Conservation (phyloP, 768 basidiomycete species). For the Suillus spraguei region DNA sequence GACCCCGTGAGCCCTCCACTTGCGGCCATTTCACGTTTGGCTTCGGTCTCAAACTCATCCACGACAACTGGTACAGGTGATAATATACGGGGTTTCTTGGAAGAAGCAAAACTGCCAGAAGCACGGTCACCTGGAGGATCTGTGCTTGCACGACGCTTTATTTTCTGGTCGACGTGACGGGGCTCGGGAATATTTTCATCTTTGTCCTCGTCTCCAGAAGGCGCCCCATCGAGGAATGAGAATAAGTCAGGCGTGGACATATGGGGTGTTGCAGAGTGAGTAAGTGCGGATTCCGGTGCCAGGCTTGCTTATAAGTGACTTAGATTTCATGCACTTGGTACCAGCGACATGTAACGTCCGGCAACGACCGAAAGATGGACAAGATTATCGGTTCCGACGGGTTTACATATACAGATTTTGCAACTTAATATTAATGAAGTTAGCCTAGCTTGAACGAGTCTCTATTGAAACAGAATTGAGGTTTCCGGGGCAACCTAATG, state of each 20-base stretch:
- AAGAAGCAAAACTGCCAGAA: conserved; percentile 35
- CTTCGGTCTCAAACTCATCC: conserved; percentile 95
- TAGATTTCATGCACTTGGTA: no score
- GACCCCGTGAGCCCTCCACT: conserved; percentile 83
- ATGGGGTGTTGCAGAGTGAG: background rate
- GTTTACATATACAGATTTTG: no score
- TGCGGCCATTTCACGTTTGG: conserved; percentile 87
- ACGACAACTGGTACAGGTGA: conserved; percentile 77
- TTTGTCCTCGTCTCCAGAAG: conserved; percentile 29
- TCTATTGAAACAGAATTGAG: no score
- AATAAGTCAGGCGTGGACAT: conserved; percentile 29
- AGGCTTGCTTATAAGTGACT: background rate
- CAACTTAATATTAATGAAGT: no score
- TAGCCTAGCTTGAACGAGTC: no score
- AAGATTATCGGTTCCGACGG: no score
- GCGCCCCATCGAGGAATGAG: conserved; percentile 30
- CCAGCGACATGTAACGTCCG: no score
- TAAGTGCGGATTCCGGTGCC: background rate
- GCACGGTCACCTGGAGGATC: conserved; percentile 13
- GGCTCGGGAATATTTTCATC: conserved; percentile 15
- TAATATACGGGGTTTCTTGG: conserved; percentile 62
- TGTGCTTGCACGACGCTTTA: conserved; percentile 21
- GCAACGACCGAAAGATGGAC: no score
- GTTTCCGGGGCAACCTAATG: no score
- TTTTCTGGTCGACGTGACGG: conserved; percentile 23